Evolutionary conservation across 139 green algal species (phyloP).

Genomic region (Closterium sp.): DNA sequence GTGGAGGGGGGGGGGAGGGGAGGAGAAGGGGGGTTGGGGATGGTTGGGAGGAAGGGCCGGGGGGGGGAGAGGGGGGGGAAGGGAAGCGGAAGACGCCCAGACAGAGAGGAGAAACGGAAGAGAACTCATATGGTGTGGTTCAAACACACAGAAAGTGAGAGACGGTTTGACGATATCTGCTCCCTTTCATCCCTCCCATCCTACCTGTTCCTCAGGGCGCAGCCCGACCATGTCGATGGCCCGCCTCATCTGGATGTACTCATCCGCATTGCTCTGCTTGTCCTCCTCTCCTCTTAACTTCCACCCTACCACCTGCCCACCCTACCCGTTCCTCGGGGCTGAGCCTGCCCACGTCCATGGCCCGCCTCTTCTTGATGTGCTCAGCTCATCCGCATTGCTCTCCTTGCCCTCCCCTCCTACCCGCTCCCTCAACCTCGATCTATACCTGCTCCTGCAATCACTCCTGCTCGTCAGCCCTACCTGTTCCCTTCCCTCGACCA

Average conservation of each 20-base stretch:
- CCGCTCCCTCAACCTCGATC: slow-evolving; percentile 80
- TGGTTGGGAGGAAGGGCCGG: not conserved
- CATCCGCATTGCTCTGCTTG: slow-evolving; percentile 29
- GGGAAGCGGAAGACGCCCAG: too few species aligned
- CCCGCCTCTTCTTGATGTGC: slow-evolving; percentile 70
- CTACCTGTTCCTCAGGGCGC: too few species aligned
- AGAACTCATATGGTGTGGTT: too few species aligned
- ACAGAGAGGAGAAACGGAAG: too few species aligned
- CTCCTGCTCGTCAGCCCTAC: too few species aligned
- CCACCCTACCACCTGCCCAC: too few species aligned
- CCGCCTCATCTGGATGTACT: slow-evolving; percentile 69
- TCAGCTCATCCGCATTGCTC: slow-evolving; percentile 51
- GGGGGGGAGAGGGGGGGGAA: too few species aligned
- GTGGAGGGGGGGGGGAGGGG: too few species aligned
- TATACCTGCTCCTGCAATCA: slow-evolving; percentile 36
- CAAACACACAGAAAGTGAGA: too few species aligned
- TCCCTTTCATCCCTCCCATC: too few species aligned
- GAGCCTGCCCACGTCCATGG: slow-evolving; percentile 95
- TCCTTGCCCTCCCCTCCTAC: slow-evolving; percentile 70
- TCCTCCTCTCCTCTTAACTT: slow-evolving; percentile 73
- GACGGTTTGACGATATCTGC: too few species aligned
- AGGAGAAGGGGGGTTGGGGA: not conserved
- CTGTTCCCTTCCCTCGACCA: too few species aligned
- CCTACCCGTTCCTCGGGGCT: slow-evolving; percentile 64
- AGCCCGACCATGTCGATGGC: slow-evolving; percentile 96